phyloP scores from a whole-genome alignment of 148 eudicot species.

The Mesembryanthemum crystallinum region DNA sequence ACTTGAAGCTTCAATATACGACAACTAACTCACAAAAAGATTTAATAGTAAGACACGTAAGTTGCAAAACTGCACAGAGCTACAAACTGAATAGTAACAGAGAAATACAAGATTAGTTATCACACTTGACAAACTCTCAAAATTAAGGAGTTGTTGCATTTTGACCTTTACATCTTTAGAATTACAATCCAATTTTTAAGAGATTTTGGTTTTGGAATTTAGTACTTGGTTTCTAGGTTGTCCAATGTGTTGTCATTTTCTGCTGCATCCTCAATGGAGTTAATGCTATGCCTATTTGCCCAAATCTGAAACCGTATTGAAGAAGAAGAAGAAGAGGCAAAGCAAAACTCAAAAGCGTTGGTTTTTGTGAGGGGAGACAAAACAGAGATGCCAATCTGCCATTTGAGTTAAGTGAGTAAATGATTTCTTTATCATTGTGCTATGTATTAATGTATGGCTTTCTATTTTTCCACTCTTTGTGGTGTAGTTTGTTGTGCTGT shows the following conservation, averaged over 20 bases:
- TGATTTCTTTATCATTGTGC: constrained; percentile 34
- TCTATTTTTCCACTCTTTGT: constrained; percentile 9
- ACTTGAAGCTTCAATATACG: too few relatives aligned
- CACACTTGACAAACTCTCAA: too few relatives aligned
- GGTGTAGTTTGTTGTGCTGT: constrained; percentile 10
- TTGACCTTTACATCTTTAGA: too few relatives aligned
- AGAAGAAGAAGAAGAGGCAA: background rate
- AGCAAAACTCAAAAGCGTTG: constrained; percentile 10
- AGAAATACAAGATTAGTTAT: too few relatives aligned
- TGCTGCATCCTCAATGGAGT: constrained; percentile 21
- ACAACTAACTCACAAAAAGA: too few relatives aligned
- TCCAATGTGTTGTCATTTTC: constrained; percentile 22
- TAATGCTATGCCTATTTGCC: constrained; percentile 31
- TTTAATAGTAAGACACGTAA: too few relatives aligned
- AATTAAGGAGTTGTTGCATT: too few relatives aligned
- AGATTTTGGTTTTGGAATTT: background rate
- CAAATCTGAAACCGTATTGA: constrained; percentile 18
- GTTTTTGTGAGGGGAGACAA: constrained; percentile 17
- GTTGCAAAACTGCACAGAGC: too few relatives aligned
- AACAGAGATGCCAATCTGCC: background rate
- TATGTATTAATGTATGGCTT: background rate
- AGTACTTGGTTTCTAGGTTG: background rate
- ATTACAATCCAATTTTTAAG: too few relatives aligned
- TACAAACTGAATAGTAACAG: too few relatives aligned
- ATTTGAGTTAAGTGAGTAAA: constrained; percentile 9